Evolutionary conservation across 306 rosid genomes (phyloP).

Genomic region (Cucurbita argyrosperma): DNA sequence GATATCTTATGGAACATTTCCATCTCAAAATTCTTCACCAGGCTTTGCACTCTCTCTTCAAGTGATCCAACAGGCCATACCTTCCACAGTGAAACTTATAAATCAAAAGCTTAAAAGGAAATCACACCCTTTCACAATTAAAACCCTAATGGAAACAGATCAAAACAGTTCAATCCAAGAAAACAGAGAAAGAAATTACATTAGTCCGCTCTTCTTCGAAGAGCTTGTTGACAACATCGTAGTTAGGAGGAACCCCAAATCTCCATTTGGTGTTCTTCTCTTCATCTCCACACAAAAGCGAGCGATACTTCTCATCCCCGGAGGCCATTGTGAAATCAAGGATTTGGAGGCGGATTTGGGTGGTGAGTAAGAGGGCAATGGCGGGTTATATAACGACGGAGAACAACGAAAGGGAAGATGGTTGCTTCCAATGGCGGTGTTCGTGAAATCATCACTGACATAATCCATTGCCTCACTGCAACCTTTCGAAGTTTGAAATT

Average conservation of each 20-base stretch:
- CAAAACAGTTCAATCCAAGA: neutral
- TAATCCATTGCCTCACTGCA: neutral
- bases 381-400: neutral
- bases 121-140: neutral
- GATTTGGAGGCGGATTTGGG: neutral
- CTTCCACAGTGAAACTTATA: constrained; percentile 1
- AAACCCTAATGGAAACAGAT: neutral
- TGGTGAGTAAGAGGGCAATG: neutral
- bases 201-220: constrained; percentile 51
- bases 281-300: constrained; percentile 23
- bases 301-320: constrained; percentile 28
- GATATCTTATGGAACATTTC: constrained; percentile 42
- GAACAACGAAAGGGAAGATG: neutral
- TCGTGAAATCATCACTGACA: neutral
- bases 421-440: neutral
- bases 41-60: constrained; percentile 43
- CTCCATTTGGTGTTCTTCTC: constrained; percentile 45
- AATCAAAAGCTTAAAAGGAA: neutral
- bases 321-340: constrained; percentile 9
- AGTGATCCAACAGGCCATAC: constrained; percentile 54
- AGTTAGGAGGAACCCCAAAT: constrained; percentile 36
- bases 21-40: constrained; percentile 59
- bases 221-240: constrained; percentile 36
- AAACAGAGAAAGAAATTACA: neutral
- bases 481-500: neutral